A percentile compares a stretch with the other conserved stretches of the same genome.
phyloP scores from a whole-genome alignment of 805 yeast species.

The Grigorovia yakushimaensis region DNA sequence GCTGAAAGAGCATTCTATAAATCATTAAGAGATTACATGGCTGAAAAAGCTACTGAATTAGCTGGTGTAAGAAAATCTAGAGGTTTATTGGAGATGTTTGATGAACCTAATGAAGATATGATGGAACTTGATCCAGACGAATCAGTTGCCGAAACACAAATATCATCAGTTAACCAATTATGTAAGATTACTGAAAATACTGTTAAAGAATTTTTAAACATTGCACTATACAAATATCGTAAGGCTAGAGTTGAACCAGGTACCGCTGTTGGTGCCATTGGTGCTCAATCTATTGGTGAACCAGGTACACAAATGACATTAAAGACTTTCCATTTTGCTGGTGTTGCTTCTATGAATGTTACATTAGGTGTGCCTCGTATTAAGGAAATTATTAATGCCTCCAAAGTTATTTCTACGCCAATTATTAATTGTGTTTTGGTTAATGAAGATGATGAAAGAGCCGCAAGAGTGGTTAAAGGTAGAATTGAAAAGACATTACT shows the following conservation, averaged over 20 bases:
- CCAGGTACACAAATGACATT: slow-evolving; percentile 99
- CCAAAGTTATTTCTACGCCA: slow-evolving; percentile 90
- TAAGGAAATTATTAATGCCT: slow-evolving; percentile 95
- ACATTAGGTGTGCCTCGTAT: slow-evolving; percentile 99
- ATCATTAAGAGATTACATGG: slow-evolving; percentile 59
- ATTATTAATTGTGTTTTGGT: slow-evolving; percentile 91
- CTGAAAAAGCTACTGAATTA: slow-evolving; percentile 45
- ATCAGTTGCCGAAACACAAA: slow-evolving; percentile 28
- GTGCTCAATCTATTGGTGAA: slow-evolving; percentile 98
- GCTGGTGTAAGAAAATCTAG: slow-evolving; percentile 46
- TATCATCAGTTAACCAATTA: slow-evolving; percentile 50
- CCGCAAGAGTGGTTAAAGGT: slow-evolving; percentile 97
- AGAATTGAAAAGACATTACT: slow-evolving; percentile 86
- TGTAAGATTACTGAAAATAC: slow-evolving; percentile 54
- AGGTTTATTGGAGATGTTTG: slow-evolving; percentile 39
- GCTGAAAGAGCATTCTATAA: slow-evolving; percentile 79
- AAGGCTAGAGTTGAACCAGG: slow-evolving; percentile 96
- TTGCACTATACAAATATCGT: slow-evolving; percentile 73
- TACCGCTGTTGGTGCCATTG: slow-evolving; percentile 98
- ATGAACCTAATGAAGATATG: slow-evolving; percentile 36
- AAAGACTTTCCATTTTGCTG: slow-evolving; percentile 97
- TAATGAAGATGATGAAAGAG: slow-evolving; percentile 89
- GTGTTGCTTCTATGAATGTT: slow-evolving; percentile 98
- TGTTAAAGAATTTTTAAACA: slow-evolving; percentile 56
- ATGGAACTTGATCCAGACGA: slow-evolving; percentile 35